Evolutionary conservation across 2,329 filamentous ascomycete genomes (phyloP), one percentile per base, ranked within the genome.

Genomic region (Fusarium citri): DNA sequence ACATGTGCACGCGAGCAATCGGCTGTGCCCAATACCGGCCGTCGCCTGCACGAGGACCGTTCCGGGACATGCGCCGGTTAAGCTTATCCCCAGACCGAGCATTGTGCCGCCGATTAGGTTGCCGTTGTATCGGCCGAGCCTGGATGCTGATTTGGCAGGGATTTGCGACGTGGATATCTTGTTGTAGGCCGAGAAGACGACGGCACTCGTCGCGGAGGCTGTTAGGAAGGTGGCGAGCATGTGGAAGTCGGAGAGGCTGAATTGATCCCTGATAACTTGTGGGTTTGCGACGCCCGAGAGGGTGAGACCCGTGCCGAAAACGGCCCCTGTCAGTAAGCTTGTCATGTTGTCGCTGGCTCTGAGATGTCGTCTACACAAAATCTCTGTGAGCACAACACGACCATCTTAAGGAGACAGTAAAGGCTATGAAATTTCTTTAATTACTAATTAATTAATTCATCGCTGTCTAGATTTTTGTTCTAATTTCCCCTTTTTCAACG

Each of bases 201-300:
- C 40, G 37, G 59, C 59, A 15, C 59, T 64, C 14, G 59, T 50
- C 4, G 61, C 59, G 6, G 59, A 64, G 31, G 61, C 61, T 9
- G 61, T 64, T 25, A 64, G 59, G 41, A 64, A 64, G 8, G 61
- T 64, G 61, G 50, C 59, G 12, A 64, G 25, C 59, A 64, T 64
- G 25, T 64, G 61, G 15, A 64, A 64, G 25, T 58, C 50, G 42
- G 60, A 64, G 34, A 64, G 59, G 23, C 25, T 61, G 31, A 64
- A 64, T 11, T 64, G 60, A 28, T 64, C 62, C 43, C 47, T 64
- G 40, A 64, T 64, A 30, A 64, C 43, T 34, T 48, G 42, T 8
- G 60, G 59, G 15, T 43, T 64, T 22, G 60, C 60, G 4, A 64
- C 60, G 16, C 60, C 60, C 6, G 60, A 64, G 18, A 64, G 42